Conservation (phyloP, 2,329 filamentous ascomycete genomes). For the Microcyclospora pomicola region DNA sequence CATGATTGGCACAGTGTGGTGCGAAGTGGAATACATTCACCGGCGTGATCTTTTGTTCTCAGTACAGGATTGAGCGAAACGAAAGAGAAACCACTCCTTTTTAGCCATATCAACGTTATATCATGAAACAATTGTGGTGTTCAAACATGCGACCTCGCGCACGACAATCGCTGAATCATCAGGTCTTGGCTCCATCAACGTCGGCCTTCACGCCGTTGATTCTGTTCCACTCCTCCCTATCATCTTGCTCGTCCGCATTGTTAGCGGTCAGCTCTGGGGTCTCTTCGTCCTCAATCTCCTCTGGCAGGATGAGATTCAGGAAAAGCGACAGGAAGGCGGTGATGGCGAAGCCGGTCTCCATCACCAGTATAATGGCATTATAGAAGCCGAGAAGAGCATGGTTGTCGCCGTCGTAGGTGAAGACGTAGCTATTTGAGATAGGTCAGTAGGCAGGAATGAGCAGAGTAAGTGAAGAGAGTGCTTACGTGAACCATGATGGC, state of each 20-base stretch:
- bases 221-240: conserved; percentile 29
- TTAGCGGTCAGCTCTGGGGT: conserved; percentile 29
- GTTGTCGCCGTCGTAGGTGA: conserved; percentile 58
- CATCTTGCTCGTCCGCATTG: conserved; percentile 24
- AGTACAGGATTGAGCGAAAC: too few relatives aligned
- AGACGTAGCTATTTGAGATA: conserved; percentile 39
- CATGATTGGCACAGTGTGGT: too few relatives aligned
- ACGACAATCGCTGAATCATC: neutral
- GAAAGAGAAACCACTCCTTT: too few relatives aligned
- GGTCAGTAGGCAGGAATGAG: too few relatives aligned
- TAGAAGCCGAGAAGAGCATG: conserved; percentile 56
- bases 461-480: too few relatives aligned
- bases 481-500: conserved; percentile 1
- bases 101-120: too few relatives aligned
- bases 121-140: too few relatives aligned
- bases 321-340: conserved; percentile 59
- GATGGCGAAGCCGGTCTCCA: conserved; percentile 53
- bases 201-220: conserved; percentile 10
- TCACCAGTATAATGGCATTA: conserved; percentile 43
- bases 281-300: conserved; percentile 58
- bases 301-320: conserved; percentile 58
- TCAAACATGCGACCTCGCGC: too few relatives aligned
- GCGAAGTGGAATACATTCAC: too few relatives aligned
- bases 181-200: neutral
- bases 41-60: too few relatives aligned